phyloP scores from a whole-genome alignment of 2,329 filamentous ascomycete genomes.

The Arthrobotrys musiformis region DNA sequence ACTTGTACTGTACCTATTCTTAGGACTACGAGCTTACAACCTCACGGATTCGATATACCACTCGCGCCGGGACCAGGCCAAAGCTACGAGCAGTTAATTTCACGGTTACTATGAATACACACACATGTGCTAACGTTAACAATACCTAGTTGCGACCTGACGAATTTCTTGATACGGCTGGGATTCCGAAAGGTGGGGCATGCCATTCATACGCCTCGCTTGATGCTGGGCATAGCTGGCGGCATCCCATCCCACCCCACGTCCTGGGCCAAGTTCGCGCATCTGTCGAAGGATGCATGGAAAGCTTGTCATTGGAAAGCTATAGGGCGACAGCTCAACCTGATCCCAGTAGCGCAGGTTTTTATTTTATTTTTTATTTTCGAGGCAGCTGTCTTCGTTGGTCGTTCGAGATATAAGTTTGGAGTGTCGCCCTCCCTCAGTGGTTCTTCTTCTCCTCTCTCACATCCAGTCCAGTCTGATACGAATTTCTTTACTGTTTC shows the following conservation, averaged over 20 bases:
- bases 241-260: conserved; percentile 14
- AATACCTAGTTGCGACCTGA: conserved; percentile 15
- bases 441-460: conserved; percentile 26
- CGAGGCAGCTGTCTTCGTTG: conserved; percentile 30
- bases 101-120: conserved; percentile 53
- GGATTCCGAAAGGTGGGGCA: conserved; percentile 32
- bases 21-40: conserved; percentile 26
- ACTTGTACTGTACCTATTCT: conserved; percentile 56
- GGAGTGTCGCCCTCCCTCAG: conserved; percentile 30
- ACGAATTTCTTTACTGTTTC: conserved; percentile 55
- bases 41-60: conserved; percentile 20
- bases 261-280: conserved; percentile 38
- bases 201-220: conserved; percentile 47
- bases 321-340: conserved; percentile 36
- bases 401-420: conserved; percentile 48
- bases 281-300: conserved; percentile 49
- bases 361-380: no score
- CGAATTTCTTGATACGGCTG: conserved; percentile 36
- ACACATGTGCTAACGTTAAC: conserved; percentile 6
- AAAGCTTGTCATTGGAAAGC: conserved; percentile 55
- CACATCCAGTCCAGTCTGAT: conserved; percentile 52
- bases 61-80: conserved; percentile 34
- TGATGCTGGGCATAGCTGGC: conserved; percentile 25
- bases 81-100: conserved; percentile 14
- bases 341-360: conserved; percentile 3